Evolutionary conservation across 169 alveolate genomes (phyloP).

Genomic region (Eimeria zaria): DNA sequence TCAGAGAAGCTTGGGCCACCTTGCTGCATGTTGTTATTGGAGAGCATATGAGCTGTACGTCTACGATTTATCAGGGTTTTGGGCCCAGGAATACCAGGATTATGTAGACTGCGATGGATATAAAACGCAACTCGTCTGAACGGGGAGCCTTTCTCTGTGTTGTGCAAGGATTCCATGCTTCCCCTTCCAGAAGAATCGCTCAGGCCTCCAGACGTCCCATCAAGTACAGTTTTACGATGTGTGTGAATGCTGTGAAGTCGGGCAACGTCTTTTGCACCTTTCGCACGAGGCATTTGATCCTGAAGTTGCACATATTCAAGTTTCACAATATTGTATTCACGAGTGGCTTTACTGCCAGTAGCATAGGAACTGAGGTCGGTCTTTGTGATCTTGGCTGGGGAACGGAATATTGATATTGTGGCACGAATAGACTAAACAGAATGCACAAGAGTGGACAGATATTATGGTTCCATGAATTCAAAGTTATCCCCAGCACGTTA

Average conservation of each 20-base stretch:
- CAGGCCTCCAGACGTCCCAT: conserved; percentile 22
- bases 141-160: conserved; percentile 1
- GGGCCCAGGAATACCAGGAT: conserved; percentile 10
- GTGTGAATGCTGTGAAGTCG: neutral
- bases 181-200: conserved; percentile 10
- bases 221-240: neutral
- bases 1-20: neutral
- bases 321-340: neutral
- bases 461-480: neutral
- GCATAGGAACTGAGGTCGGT: neutral
- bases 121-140: conserved; percentile 25
- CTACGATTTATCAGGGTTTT: neutral
- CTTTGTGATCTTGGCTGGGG: neutral
- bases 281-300: neutral
- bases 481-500: neutral
- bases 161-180: neutral
- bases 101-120: conserved; percentile 46
- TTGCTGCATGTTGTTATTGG: neutral
- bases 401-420: neutral
- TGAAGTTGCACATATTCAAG: conserved; percentile 18
- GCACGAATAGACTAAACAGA: neutral
- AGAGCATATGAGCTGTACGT: neutral
- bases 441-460: neutral
- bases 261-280: neutral
- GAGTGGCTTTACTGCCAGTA: neutral